Percentiles rank a stretch among this genome's conserved stretches.
Conservation (phyloP, 768 basidiomycete species). For the Boletus sensibilis region DNA sequence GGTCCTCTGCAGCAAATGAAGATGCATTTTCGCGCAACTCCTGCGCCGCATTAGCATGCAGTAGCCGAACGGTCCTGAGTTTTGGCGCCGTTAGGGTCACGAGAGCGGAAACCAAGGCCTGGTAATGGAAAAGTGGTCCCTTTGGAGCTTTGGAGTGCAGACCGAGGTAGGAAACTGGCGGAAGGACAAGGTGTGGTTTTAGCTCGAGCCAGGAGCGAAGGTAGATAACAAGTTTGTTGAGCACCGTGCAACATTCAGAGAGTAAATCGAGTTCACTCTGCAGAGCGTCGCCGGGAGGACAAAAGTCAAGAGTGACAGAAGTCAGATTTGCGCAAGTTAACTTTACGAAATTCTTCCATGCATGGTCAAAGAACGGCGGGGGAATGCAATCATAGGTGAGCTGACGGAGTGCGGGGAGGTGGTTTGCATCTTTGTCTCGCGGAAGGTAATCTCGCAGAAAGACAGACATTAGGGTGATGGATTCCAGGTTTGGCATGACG, state of each 20-base stretch:
- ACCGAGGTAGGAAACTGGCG: conserved; percentile 27
- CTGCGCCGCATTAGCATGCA: conserved; percentile 14
- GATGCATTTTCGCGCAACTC: conserved; percentile 14
- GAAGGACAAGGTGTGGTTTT: conserved; percentile 19
- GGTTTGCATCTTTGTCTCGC: conserved; percentile 26
- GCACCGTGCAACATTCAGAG: conserved; percentile 23
- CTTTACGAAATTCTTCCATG: conserved; percentile 29
- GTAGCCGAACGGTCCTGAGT: conserved; percentile 19
- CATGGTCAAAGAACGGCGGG: conserved; percentile 28
- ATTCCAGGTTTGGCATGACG: conserved; percentile 28
- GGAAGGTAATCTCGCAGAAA: conserved; percentile 33
- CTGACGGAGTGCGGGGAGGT: conserved; percentile 30
- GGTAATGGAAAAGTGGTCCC: conserved; percentile 14
- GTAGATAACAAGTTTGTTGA: conserved; percentile 28
- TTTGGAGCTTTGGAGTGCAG: conserved; percentile 21
- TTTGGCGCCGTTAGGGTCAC: conserved; percentile 20
- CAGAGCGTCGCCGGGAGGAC: conserved; percentile 23
- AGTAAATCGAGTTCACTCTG: conserved; percentile 27
- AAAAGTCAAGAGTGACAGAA: conserved; percentile 28
- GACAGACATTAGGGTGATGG: conserved; percentile 27
- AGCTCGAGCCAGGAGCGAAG: conserved; percentile 27
- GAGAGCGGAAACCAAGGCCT: conserved; percentile 24
- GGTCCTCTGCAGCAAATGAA: conserved; percentile 9
- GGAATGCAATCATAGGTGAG: conserved; percentile 34
- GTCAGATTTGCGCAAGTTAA: conserved; percentile 28